phyloP scores from a whole-genome alignment of 1,284 basidiomycete species.

The Naganishia sp. region DNA sequence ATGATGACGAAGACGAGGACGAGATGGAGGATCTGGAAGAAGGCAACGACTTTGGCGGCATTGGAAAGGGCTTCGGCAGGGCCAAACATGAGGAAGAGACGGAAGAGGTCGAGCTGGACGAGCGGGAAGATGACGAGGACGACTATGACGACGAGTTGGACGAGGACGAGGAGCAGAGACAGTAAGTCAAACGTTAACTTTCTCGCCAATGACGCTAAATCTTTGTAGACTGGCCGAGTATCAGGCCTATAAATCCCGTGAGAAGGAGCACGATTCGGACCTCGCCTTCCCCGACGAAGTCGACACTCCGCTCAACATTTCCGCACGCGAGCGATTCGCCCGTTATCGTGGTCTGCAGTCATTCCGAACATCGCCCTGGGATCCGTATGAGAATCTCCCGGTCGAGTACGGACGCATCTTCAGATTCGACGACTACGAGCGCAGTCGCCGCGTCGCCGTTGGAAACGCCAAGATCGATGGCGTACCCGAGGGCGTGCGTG shows the following conservation, averaged over 20 bases:
- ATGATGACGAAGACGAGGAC: constrained; percentile 52
- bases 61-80: constrained; percentile 25
- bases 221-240: constrained; percentile 65
- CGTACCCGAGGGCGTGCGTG: constrained; percentile 71
- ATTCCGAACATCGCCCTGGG: constrained; percentile 95
- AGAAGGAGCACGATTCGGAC: constrained; percentile 69
- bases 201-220: background rate
- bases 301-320: constrained; percentile 89
- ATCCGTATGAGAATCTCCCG: constrained; percentile 94
- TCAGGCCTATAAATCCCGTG: constrained; percentile 57
- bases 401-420: constrained; percentile 93
- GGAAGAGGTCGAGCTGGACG: constrained; percentile 61
- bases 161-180: constrained; percentile 75
- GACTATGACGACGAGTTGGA: constrained; percentile 71
- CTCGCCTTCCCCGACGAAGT: constrained; percentile 91
- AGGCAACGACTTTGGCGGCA: constrained; percentile 38
- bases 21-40: constrained; percentile 39
- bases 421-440: constrained; percentile 92
- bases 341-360: constrained; percentile 88
- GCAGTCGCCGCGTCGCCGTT: constrained; percentile 74
- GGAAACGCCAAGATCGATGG: constrained; percentile 17
- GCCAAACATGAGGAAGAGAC: constrained; percentile 62
- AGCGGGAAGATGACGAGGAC: constrained; percentile 49
- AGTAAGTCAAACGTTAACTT: constrained; percentile 60
- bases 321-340: constrained; percentile 84